A percentile compares a stretch with the other conserved stretches of the same genome.
These are phyloP conservation scores for carrot (Daucus carota) DNA, from an alignment of 129 eudicot species.

Conservation along the genomic window DNA sequence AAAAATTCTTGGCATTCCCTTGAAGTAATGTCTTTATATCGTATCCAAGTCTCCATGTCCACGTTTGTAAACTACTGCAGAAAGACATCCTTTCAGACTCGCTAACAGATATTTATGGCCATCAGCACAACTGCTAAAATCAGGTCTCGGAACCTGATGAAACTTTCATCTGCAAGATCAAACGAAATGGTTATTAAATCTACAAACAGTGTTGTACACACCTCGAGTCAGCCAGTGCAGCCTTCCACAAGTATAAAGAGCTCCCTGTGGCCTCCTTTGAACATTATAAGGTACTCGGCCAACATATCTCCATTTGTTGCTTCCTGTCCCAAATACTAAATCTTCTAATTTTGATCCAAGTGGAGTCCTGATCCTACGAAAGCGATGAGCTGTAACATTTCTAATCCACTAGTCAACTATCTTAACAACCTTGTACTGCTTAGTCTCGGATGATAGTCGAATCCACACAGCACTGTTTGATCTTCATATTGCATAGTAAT, in stretches of 20 bases:
- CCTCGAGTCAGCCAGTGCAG: slow-evolving; percentile 52
- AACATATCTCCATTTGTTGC: slow-evolving; percentile 33
- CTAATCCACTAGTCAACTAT: neutral
- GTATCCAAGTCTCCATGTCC: slow-evolving; percentile 34
- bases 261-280: slow-evolving; percentile 21
- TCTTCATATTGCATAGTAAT: slow-evolving; percentile 11
- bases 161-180: slow-evolving; percentile 42
- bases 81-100: slow-evolving; percentile 25
- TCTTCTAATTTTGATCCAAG: slow-evolving; percentile 13
- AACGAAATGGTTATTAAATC: slow-evolving; percentile 21
- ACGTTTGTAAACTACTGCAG: slow-evolving; percentile 25
- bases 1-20: slow-evolving; percentile 4
- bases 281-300: slow-evolving; percentile 45
- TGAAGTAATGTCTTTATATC: neutral
- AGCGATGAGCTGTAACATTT: neutral
- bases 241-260: slow-evolving; percentile 25
- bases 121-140: neutral
- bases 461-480: slow-evolving; percentile 16
- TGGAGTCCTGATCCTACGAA: neutral
- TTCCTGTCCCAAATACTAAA: slow-evolving; percentile 1
- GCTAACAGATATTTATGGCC: slow-evolving; percentile 21
- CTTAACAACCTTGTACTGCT: slow-evolving; percentile 26
- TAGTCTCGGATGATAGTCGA: slow-evolving; percentile 22
- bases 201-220: slow-evolving; percentile 6
- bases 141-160: slow-evolving; percentile 31